A percentile compares a stretch with the other conserved stretches of the same genome.
phyloP scores from a whole-genome alignment of 176 grass and related monocot genomes.

The Phoenix dactylifera region DNA sequence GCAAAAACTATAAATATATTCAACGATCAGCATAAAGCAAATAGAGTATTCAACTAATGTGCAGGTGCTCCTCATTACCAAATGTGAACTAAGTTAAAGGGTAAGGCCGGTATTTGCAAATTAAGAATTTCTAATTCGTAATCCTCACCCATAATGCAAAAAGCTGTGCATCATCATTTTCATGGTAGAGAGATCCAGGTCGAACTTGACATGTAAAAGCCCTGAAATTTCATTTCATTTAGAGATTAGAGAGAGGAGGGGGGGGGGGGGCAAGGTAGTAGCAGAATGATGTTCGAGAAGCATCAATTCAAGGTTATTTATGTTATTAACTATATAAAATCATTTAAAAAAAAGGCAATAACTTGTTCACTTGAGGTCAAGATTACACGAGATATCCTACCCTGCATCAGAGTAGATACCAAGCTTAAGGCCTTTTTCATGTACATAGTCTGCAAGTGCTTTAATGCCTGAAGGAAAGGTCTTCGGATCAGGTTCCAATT shows the following conservation, averaged over 20 bases:
- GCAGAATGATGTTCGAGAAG: too few species aligned
- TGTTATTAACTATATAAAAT: too few species aligned
- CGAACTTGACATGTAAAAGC: slow-evolving; percentile 83
- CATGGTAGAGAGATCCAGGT: slow-evolving; percentile 79
- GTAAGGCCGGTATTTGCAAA: not conserved
- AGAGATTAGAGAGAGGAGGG: not conserved
- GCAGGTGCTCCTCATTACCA: too few species aligned
- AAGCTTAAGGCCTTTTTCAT: slow-evolving; percentile 77
- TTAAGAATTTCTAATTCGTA: slow-evolving; percentile 1
- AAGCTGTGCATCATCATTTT: slow-evolving; percentile 56
- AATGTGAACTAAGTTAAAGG: not conserved
- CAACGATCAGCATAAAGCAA: too few species aligned
- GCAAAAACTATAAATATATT: too few species aligned
- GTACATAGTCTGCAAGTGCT: slow-evolving; percentile 83
- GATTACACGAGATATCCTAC: slow-evolving; percentile 20
- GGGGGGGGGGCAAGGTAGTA: not conserved
- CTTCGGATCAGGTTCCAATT: slow-evolving; percentile 78
- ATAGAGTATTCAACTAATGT: too few species aligned
- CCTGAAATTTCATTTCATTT: slow-evolving; percentile 49
- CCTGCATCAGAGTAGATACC: slow-evolving; percentile 96
- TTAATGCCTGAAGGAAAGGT: slow-evolving; percentile 91
- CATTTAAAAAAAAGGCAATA: too few species aligned
- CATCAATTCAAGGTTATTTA: too few species aligned
- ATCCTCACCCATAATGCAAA: slow-evolving; percentile 89
- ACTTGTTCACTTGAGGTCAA: too few species aligned